Percentiles rank a stretch among this genome's conserved stretches.
phyloP scores from a whole-genome alignment of 2,329 filamentous ascomycete species.

The Thelonectria discophora region DNA sequence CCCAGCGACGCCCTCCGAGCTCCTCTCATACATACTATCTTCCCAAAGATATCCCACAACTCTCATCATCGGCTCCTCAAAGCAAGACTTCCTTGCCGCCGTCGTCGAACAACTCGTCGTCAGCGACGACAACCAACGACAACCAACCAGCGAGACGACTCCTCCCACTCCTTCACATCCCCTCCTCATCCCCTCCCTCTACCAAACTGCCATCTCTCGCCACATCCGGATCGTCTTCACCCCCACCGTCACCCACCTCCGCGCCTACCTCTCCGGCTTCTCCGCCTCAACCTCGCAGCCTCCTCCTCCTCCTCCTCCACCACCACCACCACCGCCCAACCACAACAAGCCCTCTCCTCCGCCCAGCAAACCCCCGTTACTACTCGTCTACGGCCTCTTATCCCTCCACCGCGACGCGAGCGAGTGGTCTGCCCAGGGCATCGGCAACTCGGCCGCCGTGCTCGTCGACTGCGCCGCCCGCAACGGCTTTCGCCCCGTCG shows the following conservation, averaged over 20 bases:
- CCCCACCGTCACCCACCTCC: conserved; percentile 77
- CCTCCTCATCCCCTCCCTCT: conserved; percentile 71
- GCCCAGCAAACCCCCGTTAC: conserved; percentile 46
- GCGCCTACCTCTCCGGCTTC: conserved; percentile 75
- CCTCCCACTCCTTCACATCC: conserved; percentile 23
- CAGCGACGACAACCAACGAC: conserved; percentile 31
- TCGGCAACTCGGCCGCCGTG: conserved; percentile 68
- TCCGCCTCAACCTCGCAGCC: conserved; percentile 49
- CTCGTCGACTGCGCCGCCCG: conserved; percentile 68
- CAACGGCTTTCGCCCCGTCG: conserved; percentile 53
- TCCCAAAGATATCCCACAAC: conserved; percentile 66
- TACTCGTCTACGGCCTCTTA: conserved; percentile 73
- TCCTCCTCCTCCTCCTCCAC: conserved; percentile 58
- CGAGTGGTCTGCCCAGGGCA: conserved; percentile 79
- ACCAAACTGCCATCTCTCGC: conserved; percentile 73
- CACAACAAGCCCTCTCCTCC: conserved; percentile 8
- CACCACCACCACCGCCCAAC: conserved; percentile 51
- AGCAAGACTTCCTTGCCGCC: conserved; percentile 69
- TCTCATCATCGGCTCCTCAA: conserved; percentile 75
- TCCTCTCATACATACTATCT: conserved; percentile 72
- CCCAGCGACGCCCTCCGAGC: conserved; percentile 64
- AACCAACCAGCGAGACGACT: neutral
- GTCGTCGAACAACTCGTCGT: conserved; percentile 59
- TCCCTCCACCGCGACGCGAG: conserved; percentile 72
- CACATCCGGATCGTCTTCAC: conserved; percentile 77